Evolutionary conservation across 306 rosid species (phyloP), one percentile per base, ranked within the genome.

Genomic region (Rosa rugosa): DNA sequence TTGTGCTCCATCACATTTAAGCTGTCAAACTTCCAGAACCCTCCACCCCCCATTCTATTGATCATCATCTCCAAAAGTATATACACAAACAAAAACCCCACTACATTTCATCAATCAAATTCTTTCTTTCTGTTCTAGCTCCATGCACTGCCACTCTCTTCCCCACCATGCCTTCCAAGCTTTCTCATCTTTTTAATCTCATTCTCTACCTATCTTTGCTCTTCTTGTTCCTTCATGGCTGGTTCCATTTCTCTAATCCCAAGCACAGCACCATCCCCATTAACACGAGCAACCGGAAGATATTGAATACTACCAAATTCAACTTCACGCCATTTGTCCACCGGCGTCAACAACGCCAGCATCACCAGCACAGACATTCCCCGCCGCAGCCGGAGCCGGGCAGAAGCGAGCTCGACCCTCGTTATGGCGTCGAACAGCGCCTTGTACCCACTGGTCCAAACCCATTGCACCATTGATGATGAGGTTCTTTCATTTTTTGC

Each of bases 381-480:
- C 83, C 81, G 2, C n/a, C 25, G 7, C 60, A 14, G 36, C 79
- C 67, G 0, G 72, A 75, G 67, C 75, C 84, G 0, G 56, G 23
- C 0, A 81, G 41, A 72, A 47, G 64, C 11, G 85, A 87, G 86
- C 74, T 92, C 18, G 96, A 92, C 82, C 96, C 97, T 12, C 90
- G 87, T 5, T 92, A 88, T 66, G 98, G 94, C 56, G 92, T 42
- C 1, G 97, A 95, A 38, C 88, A 84, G 81, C 98, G 99, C 75
- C 90, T 90, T 41, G 97, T 95, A 76, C 99, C 99, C 54, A 91
- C 91, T 4, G 99, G 99, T 80, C 99, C 99, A 87, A 95, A 95
- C 69, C 99, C 99, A 59, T 92, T 95, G 91, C 99, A 95, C 90
- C 99, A 95, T 85, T 92, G 50, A 89, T 91, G 50, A 87, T 79